Evolutionary conservation across 768 basidiomycete species (phyloP).

Genomic region (Chalciporus sphaerocephalus): DNA sequence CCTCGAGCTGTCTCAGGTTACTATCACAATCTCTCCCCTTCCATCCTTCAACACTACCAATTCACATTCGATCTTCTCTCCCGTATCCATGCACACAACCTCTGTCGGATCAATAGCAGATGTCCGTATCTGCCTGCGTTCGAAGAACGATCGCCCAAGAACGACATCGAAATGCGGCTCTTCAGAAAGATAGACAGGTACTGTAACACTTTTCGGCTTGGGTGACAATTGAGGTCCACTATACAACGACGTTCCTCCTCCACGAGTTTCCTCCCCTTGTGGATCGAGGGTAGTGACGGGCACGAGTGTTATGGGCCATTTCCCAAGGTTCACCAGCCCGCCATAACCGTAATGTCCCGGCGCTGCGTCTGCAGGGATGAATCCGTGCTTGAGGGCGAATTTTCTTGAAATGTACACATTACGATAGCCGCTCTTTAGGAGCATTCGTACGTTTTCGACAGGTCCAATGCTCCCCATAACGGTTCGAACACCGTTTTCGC

Average conservation of each 20-base stretch:
- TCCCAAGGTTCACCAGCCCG: slow-evolving; percentile 80
- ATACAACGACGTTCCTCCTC: slow-evolving; percentile 1
- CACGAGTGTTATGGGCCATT: slow-evolving; percentile 76
- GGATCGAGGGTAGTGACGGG: slow-evolving; percentile 20
- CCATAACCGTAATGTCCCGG: slow-evolving; percentile 94
- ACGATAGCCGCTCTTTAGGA: slow-evolving; percentile 86
- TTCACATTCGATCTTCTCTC: slow-evolving; percentile 89
- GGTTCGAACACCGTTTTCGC: slow-evolving; percentile 89
- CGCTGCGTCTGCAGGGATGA: slow-evolving; percentile 81
- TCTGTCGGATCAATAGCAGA: slow-evolving; percentile 83
- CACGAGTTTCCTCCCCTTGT: background rate
- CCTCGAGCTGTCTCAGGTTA: slow-evolving; percentile 43
- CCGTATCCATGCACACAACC: slow-evolving; percentile 87
- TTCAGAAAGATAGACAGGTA: slow-evolving; percentile 84
- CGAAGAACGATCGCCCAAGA: slow-evolving; percentile 81
- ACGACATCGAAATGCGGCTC: slow-evolving; percentile 96
- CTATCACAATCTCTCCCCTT: slow-evolving; percentile 82
- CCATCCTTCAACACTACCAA: slow-evolving; percentile 90
- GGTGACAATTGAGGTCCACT: slow-evolving; percentile 1
- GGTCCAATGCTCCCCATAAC: slow-evolving; percentile 88
- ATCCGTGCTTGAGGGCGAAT: slow-evolving; percentile 83
- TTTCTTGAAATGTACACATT: slow-evolving; percentile 94
- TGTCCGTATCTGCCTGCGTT: slow-evolving; percentile 76
- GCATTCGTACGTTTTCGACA: slow-evolving; percentile 88
- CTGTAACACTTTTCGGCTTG: slow-evolving; percentile 39